These are phyloP conservation scores for Triticum timopheevii DNA, from an alignment of 176 grass and related monocot genomes.

Conservation along the genomic window DNA sequence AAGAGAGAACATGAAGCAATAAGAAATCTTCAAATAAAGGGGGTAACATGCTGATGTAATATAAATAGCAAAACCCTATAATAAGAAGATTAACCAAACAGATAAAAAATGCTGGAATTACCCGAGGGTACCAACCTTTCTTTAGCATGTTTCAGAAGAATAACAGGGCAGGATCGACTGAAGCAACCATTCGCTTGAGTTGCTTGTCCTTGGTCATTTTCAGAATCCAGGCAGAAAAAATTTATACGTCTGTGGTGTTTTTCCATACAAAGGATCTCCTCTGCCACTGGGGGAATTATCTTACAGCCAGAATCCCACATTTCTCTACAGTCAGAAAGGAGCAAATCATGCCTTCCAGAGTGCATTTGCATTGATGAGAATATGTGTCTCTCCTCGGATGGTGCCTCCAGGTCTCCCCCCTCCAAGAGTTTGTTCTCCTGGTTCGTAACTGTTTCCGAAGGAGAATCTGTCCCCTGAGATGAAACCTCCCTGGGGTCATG, in stretches of 20 bases:
- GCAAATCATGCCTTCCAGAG: conserved; percentile 44
- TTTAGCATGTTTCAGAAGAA: conserved; percentile 79
- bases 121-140: conserved; percentile 20
- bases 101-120: conserved; percentile 23
- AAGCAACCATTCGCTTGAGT: conserved; percentile 51
- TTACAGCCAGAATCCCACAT: conserved; percentile 61
- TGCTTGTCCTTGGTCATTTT: conserved; percentile 32
- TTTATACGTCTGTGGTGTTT: conserved; percentile 59
- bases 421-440: conserved; percentile 40
- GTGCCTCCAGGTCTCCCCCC: conserved; percentile 28
- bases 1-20: conserved; percentile 1
- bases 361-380: conserved; percentile 40
- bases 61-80: conserved; percentile 3
- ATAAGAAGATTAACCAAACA: not conserved
- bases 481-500: conserved; percentile 72
- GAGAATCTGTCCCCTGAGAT: conserved; percentile 10
- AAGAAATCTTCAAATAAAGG: conserved; percentile 17
- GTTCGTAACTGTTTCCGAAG: conserved; percentile 21
- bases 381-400: conserved; percentile 19
- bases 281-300: conserved; percentile 57
- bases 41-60: not conserved
- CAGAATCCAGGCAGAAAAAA: conserved; percentile 63
- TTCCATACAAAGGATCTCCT: conserved; percentile 64
- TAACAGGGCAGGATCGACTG: conserved; percentile 47
- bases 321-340: conserved; percentile 50